Evolutionary conservation across 2,329 filamentous ascomycete species (phyloP), one percentile per base, ranked within the genome.

Genomic region (Monosporascus sp.): DNA sequence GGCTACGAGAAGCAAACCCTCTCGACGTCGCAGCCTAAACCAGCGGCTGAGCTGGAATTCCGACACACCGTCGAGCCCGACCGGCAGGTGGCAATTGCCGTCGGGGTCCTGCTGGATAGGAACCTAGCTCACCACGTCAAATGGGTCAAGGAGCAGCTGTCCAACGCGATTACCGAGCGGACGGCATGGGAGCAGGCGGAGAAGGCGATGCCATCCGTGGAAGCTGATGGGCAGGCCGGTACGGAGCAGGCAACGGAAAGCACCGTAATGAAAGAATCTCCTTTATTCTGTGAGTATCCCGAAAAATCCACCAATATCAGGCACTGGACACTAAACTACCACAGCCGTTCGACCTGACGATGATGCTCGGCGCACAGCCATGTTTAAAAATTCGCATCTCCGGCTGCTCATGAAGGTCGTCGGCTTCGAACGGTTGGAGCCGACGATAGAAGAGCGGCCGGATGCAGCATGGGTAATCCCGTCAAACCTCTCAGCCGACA

Each of bases 301-400:
- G 9, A 31, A 19, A 3, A 17, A 44, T 16, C 46, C 49, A 27
- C 35, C 19, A 17, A n/a, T 51, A 6, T 22, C 48, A 24, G 45
- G 8, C 41, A 26, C 9, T 4, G 16, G 24, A n/a, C 22, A 54
- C 70, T 76, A 62, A 75, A 55, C 38, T 35, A 37, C 20, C 16
- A 19, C 62, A 87, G 82, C 72, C 52, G 72, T 91, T 51, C 80
- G 78, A 49, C 78, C 88, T 0, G 84, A 87, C 53, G 84, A 81
- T 43, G 82, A 88, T 46, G 78, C 81, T 48, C 83, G 85, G 41
- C 84, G 85, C 49, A 80, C 79, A 22, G 87, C 90, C 26, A 85
- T 96, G 72, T 95, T 95, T 75, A 95, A 91, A 66, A 95, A 97
- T 69, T 86, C 89, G 9, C 87, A 93, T 63, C 79, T 97, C 2